These are phyloP conservation scores for Magnolia officinalis DNA, from an alignment of 164 flowering plant genomes.

Conservation along the genomic window DNA sequence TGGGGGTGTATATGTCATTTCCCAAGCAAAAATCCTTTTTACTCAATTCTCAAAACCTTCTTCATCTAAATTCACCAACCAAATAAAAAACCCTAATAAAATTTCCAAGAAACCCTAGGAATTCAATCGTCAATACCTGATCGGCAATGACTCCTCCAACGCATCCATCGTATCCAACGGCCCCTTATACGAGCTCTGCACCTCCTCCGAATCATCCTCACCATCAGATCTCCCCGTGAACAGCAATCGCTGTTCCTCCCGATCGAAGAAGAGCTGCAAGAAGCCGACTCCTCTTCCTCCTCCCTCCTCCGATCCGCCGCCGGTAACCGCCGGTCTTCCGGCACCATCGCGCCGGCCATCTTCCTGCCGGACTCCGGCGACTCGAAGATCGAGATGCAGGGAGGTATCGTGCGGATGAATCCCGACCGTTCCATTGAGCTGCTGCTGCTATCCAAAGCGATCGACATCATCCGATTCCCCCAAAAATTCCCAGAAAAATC, in stretches of 20 bases:
- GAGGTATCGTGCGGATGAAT: slow-evolving; percentile 21
- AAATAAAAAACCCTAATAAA: background rate
- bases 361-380: slow-evolving; percentile 16
- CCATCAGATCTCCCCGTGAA: slow-evolving; percentile 17
- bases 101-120: background rate
- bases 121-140: slow-evolving; percentile 32
- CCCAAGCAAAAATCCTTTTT: no score
- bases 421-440: slow-evolving; percentile 21
- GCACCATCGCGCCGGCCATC: background rate
- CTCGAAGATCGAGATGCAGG: slow-evolving; percentile 20
- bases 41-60: background rate
- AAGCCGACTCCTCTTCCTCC: slow-evolving; percentile 11
- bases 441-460: slow-evolving; percentile 28
- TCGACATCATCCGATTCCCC: slow-evolving; percentile 22
- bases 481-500: no score
- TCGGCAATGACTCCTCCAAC: slow-evolving; percentile 63
- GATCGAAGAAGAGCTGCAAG: slow-evolving; percentile 45
- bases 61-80: background rate
- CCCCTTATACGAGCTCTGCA: slow-evolving; percentile 60
- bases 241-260: slow-evolving; percentile 54
- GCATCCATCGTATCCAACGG: slow-evolving; percentile 65
- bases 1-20: no score
- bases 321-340: slow-evolving; percentile 5
- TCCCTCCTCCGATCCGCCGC: no score
- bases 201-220: slow-evolving; percentile 39